Base-by-base conservation (phyloP, 805 yeast species). In the Pichia exigua region DNA sequence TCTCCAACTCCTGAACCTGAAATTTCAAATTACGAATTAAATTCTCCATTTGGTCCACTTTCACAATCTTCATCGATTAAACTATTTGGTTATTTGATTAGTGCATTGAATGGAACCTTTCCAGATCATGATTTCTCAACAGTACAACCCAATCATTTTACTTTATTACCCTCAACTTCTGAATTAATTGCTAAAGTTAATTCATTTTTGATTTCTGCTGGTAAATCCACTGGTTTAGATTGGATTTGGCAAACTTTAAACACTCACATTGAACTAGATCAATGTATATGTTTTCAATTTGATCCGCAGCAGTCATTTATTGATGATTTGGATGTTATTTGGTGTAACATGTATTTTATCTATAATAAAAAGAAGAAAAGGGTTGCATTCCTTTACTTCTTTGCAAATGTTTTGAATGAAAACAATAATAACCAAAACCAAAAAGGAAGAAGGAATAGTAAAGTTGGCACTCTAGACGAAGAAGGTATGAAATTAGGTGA, bases 121-220 rank as follows among this genome's bases (percentile, higher is more conserved):
- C 98, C 99, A 0, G 99, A 94, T 65, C 96, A 94, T 62, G 99
- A 94, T 64, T 94, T 92, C 61, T 78, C 95, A 13, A 78, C 85
- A 26, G 77, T 94, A 55, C 89, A 87, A 62, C 99, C 99, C 1
- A 74, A 74, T 20, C 84, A 82, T 65, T 86, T 86, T 66, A 69
- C 73, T 42, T 78, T 87, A n/a, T 78, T 79, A 7, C 73, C 71
- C 22, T 74, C 78, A 45, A 43, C 68, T 1, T 51, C 65, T 64
- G 80, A 74, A 51, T 76, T 81, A 58, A 79, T 80, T 53, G 74
- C 82, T 30, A 79, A 82, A 50, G 83, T 94, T 62, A 89, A 90
- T 65, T 87, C 88, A 58, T 73, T 91, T 4, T 75, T 92, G 59
- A 76, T 85, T 51, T 82, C 86, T 2, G 66, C 84, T 48, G 87